These are phyloP conservation scores for Davidsoniella virescens DNA, from an alignment of 2,329 filamentous ascomycete genomes.

Conservation along the genomic window DNA sequence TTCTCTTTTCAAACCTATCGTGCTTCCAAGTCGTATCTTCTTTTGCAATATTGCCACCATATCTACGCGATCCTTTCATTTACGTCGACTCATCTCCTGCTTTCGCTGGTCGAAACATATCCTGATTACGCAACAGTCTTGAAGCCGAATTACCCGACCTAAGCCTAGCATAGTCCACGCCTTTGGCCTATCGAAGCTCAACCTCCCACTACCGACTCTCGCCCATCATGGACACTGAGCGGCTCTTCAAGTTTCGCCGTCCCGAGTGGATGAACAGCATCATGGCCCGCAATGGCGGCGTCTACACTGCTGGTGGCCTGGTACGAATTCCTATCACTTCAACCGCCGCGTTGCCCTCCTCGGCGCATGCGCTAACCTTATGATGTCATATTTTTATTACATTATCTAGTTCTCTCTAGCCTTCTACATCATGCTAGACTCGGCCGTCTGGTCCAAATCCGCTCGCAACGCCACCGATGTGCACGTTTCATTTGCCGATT, in stretches of 20 bases:
- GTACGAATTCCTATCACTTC: conserved; percentile 26
- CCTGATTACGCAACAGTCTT: not conserved
- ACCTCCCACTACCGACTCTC: not conserved
- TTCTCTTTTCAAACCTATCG: not conserved
- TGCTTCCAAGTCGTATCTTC: too few species aligned
- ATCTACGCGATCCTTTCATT: not conserved
- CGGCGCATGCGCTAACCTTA: not conserved
- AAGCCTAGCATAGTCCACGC: not conserved
- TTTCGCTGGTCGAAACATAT: conserved; percentile 5
- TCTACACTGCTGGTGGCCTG: conserved; percentile 46
- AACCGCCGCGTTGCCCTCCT: not conserved
- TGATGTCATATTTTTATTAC: too few species aligned
- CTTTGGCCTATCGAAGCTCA: not conserved
- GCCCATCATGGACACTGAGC: conserved; percentile 41
- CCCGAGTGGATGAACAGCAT: conserved; percentile 52
- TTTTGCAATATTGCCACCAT: not conserved
- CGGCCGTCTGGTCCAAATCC: conserved; percentile 50
- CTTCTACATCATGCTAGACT: conserved; percentile 53
- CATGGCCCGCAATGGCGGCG: conserved; percentile 45
- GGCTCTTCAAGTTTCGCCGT: conserved; percentile 50
- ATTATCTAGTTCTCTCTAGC: conserved; percentile 43
- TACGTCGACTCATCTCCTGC: not conserved
- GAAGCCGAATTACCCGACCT: not conserved
- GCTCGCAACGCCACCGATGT: conserved; percentile 39
- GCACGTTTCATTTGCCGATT: conserved; percentile 53